phyloP scores from a whole-genome alignment of 768 basidiomycete genomes.

The Leucogyrophana mollusca region DNA sequence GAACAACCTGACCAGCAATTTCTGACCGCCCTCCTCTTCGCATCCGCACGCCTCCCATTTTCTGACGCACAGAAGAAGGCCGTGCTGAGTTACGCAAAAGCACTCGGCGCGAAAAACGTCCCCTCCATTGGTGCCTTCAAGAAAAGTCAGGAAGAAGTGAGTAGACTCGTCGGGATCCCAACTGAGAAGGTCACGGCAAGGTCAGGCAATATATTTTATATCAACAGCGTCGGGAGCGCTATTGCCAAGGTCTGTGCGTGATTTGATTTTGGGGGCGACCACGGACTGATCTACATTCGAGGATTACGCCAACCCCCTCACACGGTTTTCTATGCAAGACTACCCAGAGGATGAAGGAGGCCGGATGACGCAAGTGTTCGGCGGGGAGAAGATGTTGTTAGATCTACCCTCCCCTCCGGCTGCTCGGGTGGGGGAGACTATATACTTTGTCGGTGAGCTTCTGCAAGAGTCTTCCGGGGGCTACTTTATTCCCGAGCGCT shows the following conservation, averaged over 20 bases:
- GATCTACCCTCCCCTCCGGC: slow-evolving; percentile 19
- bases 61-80: slow-evolving; percentile 26
- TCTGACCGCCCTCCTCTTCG: slow-evolving; percentile 24
- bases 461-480: background rate
- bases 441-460: slow-evolving; percentile 18
- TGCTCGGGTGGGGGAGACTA: slow-evolving; percentile 9
- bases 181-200: slow-evolving; percentile 15
- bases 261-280: too few species aligned
- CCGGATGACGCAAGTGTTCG: slow-evolving; percentile 15
- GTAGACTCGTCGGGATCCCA: slow-evolving; percentile 17
- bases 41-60: slow-evolving; percentile 23
- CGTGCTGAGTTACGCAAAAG: slow-evolving; percentile 23
- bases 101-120: slow-evolving; percentile 21
- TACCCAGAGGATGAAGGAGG: slow-evolving; percentile 17
- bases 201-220: slow-evolving; percentile 25
- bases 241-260: slow-evolving; percentile 1
- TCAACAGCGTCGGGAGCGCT: slow-evolving; percentile 10
- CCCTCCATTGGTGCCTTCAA: slow-evolving; percentile 18
- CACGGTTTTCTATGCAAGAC: slow-evolving; percentile 9
- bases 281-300: background rate
- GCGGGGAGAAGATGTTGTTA: slow-evolving; percentile 20
- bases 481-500: background rate
- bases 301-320: slow-evolving; percentile 19
- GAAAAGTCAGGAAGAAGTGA: slow-evolving; percentile 13
- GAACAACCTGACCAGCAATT: too few species aligned